Conservation (phyloP, 768 basidiomycete genomes). For the Hypsizygus marmoreus region DNA sequence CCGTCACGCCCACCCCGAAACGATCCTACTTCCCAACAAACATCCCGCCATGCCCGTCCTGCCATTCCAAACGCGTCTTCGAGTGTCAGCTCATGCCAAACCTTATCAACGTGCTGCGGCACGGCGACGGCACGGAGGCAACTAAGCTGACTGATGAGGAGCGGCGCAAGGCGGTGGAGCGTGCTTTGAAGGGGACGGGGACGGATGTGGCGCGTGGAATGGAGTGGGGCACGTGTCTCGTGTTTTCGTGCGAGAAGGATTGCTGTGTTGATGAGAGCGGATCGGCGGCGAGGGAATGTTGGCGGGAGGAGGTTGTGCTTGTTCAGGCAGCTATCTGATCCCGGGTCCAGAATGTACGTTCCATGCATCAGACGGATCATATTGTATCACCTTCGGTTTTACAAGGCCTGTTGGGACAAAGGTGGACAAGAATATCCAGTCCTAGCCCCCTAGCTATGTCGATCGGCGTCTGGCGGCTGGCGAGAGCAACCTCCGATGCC, state of each 20-base stretch:
- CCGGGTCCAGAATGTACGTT: too few relatives aligned
- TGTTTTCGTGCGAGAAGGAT: constrained; percentile 86
- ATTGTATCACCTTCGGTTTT: too few relatives aligned
- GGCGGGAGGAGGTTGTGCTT: constrained; percentile 76
- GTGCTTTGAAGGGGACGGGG: constrained; percentile 48
- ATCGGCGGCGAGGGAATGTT: constrained; percentile 47
- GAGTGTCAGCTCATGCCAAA: constrained; percentile 97
- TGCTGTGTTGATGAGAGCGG: constrained; percentile 57
- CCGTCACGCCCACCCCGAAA: constrained; percentile 48
- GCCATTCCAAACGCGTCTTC: constrained; percentile 71
- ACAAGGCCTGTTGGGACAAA: too few relatives aligned
- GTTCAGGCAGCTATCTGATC: constrained; percentile 73
- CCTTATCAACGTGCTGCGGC: constrained; percentile 75
- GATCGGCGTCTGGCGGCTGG: too few relatives aligned
- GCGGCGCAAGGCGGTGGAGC: constrained; percentile 61
- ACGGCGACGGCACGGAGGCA: constrained; percentile 24
- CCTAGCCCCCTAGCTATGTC: too few relatives aligned
- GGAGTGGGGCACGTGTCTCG: constrained; percentile 93
- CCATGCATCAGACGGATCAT: too few relatives aligned
- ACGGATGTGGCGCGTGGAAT: constrained; percentile 55
- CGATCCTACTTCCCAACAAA: constrained; percentile 55
- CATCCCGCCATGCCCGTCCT: constrained; percentile 68
- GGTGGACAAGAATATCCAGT: too few relatives aligned
- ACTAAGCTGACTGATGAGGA: constrained; percentile 64
- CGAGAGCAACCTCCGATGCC: too few relatives aligned